phyloP scores from a whole-genome alignment of 129 eudicot genomes.

The Erigeron canadensis region DNA sequence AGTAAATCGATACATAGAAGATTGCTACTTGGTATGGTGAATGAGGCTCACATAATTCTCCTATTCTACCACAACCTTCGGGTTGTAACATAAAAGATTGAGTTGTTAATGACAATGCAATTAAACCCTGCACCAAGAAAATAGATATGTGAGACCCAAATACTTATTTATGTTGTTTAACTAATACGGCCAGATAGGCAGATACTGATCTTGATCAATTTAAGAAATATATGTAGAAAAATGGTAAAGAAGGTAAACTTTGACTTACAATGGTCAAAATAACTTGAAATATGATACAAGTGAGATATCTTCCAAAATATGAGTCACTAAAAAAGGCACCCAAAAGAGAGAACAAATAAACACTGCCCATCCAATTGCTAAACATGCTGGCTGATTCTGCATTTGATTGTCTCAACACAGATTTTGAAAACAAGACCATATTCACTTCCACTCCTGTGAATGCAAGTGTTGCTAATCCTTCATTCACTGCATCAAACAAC shows the following conservation, averaged over 20 bases:
- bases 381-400: slow-evolving; percentile 73
- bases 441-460: slow-evolving; percentile 82
- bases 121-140: slow-evolving; percentile 51
- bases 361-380: slow-evolving; percentile 83
- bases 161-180: neutral
- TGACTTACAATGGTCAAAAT: slow-evolving; percentile 63
- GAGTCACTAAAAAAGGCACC: slow-evolving; percentile 84
- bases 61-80: slow-evolving; percentile 66
- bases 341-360: slow-evolving; percentile 58
- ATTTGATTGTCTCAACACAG: slow-evolving; percentile 64
- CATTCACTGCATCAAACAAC: slow-evolving; percentile 47
- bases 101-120: slow-evolving; percentile 57
- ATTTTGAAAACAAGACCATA: slow-evolving; percentile 68
- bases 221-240: slow-evolving; percentile 6
- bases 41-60: slow-evolving; percentile 50
- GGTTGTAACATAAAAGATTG: slow-evolving; percentile 66
- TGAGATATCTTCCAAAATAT: slow-evolving; percentile 75
- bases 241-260: neutral
- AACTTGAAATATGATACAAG: slow-evolving; percentile 70
- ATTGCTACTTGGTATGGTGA: slow-evolving; percentile 39
- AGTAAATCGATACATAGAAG: slow-evolving; percentile 57
- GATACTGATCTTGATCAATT: neutral
- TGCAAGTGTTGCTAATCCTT: slow-evolving; percentile 76
- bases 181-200: neutral
- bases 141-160: neutral